Evolutionary conservation across 176 grass and related monocot species (phyloP), one percentile per base, ranked within the genome.

Genomic region (Aegilops tauschii): DNA sequence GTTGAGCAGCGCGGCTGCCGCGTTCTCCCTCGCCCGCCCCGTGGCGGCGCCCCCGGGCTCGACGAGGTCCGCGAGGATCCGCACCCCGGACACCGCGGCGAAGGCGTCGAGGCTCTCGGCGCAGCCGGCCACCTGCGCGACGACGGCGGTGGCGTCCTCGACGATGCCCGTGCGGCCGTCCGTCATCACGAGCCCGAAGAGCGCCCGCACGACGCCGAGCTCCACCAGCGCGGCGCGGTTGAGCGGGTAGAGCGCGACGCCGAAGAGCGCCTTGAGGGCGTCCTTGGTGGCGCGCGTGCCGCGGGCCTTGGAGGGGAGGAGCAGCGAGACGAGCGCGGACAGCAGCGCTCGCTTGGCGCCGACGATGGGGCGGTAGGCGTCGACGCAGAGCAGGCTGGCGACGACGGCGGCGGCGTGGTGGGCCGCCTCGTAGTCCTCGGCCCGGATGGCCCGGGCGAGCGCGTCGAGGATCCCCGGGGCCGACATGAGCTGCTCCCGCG

Each of bases 121-220:
- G 83, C 97, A 99, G 10, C 97, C 92, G 13, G 97, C 97, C 17
- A 99, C 92, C 90, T 99, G 97, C 69, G 94, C 87, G 20, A 96
- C 23, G 45, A 99, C 92, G 40, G 97, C 94, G 4, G 94, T 99
- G 28, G 85, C 85, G 82, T 99, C 97, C 92, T 99, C 97, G 25
- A 96, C 39, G 76, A 99, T 50, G 12, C 97, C 97, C 6, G 27
- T 31, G 9, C 97, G 88, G 1, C 69, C 89, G 68, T 97, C 94
- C 25, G 83, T 87, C 45, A 92, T 73, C 9, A 99, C 62, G 54
- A 96, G 87, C 8, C 87, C 89, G 91, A 99, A 96, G 82, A 99
- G 90, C 50, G 89, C 85, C 21, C 83, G 87, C 47, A 88, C 94
- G 31, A 39, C 85, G 50, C 92, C 90, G 34, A 93, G 87, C 10